Evolutionary conservation across 2,329 filamentous ascomycete species (phyloP).

Genomic region (Stachybotrys chartarum): DNA sequence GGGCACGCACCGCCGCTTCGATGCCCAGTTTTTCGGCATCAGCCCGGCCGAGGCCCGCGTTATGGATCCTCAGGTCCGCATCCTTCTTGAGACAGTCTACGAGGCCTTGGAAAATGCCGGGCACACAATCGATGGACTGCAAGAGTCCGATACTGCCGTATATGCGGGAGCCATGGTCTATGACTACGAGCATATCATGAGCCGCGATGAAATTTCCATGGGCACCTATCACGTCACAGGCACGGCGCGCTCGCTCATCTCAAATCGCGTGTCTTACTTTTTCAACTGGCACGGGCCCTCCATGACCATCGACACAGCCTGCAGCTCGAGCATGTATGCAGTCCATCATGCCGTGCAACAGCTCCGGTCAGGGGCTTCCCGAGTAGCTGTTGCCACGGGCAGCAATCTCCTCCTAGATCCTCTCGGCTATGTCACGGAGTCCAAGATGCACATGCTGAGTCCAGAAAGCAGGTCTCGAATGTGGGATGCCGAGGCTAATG

Average conservation of each 20-base stretch:
- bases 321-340: conserved; percentile 29
- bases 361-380: conserved; percentile 21
- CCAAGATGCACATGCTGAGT: conserved; percentile 5
- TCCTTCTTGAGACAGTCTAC: conserved; percentile 23
- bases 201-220: conserved; percentile 15
- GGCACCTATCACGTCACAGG: background rate
- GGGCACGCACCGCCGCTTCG: conserved; percentile 6
- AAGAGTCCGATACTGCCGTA: conserved; percentile 3
- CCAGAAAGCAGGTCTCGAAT: conserved; percentile 17
- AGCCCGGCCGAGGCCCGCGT: conserved; percentile 12
- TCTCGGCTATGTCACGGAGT: conserved; percentile 6
- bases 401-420: conserved; percentile 11
- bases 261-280: conserved; percentile 33
- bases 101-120: conserved; percentile 14
- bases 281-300: conserved; percentile 31
- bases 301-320: conserved; percentile 34
- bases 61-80: conserved; percentile 20
- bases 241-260: conserved; percentile 14
- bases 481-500: conserved; percentile 28
- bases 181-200: conserved; percentile 20
- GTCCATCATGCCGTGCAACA: conserved; percentile 29
- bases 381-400: conserved; percentile 11
- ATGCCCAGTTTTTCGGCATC: conserved; percentile 18
- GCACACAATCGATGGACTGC: background rate
- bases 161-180: conserved; percentile 14